These are phyloP conservation scores for Myxozyma sirexii DNA, from an alignment of 805 yeast species.

Conservation along the genomic window DNA sequence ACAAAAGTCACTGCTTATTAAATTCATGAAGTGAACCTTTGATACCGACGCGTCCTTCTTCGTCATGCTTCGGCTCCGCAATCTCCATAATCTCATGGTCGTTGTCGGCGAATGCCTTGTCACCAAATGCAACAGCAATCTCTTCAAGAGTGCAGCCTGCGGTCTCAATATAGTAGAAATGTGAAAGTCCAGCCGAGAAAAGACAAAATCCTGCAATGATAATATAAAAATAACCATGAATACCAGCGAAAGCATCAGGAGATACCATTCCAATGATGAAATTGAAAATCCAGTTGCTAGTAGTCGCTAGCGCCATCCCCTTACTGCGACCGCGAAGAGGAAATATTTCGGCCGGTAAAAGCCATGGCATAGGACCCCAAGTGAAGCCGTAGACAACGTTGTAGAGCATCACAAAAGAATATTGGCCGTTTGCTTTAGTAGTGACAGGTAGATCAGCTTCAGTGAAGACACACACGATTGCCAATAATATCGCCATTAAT, in stretches of 20 bases:
- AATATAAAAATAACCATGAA: slow-evolving; percentile 27
- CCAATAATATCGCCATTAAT: too few relatives aligned
- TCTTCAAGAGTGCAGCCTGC: slow-evolving; percentile 79
- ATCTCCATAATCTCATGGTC: too few relatives aligned
- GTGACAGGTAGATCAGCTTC: too few relatives aligned
- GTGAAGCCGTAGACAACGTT: slow-evolving; percentile 5
- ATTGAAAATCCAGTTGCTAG: slow-evolving; percentile 70
- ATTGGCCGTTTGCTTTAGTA: too few relatives aligned
- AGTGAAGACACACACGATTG: too few relatives aligned
- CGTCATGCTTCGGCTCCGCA: too few relatives aligned
- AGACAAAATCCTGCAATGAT: slow-evolving; percentile 4
- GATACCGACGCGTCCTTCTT: too few relatives aligned
- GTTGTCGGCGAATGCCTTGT: too few relatives aligned
- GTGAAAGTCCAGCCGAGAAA: slow-evolving; percentile 50
- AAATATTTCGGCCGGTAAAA: slow-evolving; percentile 66
- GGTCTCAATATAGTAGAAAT: slow-evolving; percentile 49
- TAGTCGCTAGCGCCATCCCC: slow-evolving; percentile 59
- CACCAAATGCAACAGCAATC: too few relatives aligned
- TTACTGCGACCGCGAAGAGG: slow-evolving; percentile 69
- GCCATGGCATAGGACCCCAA: slow-evolving; percentile 47
- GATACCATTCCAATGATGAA: slow-evolving; percentile 45
- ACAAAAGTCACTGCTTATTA: too few relatives aligned
- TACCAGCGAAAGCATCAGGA: slow-evolving; percentile 48
- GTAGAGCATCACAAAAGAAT: slow-evolving; percentile 20
- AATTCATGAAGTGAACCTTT: too few relatives aligned